Evolutionary conservation across 306 rosid species (phyloP), one percentile per base, ranked within the genome.

Genomic region (Purshia tridentata): DNA sequence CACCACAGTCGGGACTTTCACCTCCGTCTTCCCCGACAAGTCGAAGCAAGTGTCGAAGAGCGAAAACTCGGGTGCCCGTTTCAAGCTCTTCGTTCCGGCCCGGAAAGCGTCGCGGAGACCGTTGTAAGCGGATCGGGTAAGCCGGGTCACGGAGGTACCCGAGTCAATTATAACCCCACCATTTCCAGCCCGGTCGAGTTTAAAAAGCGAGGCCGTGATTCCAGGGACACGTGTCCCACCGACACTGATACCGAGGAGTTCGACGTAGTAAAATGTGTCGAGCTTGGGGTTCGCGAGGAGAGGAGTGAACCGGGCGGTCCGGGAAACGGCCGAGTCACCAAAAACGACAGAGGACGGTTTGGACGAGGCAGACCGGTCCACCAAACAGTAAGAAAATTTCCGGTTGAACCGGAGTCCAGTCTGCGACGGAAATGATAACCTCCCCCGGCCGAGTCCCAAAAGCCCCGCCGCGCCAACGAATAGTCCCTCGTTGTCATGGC

Each of bases 131-230:
- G 96, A 80, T 13, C 86, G 91, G 56, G 91, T 87, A 56, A 94
- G 35, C 0, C 98, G 85, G 4, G 98, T 94, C 4, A 94, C 98
- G 5, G 98, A 94, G 0, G 98, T 94, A 0, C 98, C 97, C 0
- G 97, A 94, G 15, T 94, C 98, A 13, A 94, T 82, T 0, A 94
- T 94, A 1, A 94, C 98, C 0, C 98, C 97, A 2, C 98, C 98
- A 68, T 88, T 91, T 0, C 98, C 98, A 2, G 91, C 37, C 4
- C 49, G 9, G 64, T 88, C 97, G 42, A 94, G 84, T 53, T 84
- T 75, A 81, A 94, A 94, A 35, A 86, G 79, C 0, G 91, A 80
- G 3, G 92, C 81, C 22, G 90, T 74, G 69, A 88, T 73, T 65
- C 95, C 95, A 6, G 69, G 88, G 6, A 94, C 96, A 2, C 84